Evolutionary conservation across 306 rosid genomes (phyloP), one percentile per base, ranked within the genome.

Genomic region (Mucuna pruriens): DNA sequence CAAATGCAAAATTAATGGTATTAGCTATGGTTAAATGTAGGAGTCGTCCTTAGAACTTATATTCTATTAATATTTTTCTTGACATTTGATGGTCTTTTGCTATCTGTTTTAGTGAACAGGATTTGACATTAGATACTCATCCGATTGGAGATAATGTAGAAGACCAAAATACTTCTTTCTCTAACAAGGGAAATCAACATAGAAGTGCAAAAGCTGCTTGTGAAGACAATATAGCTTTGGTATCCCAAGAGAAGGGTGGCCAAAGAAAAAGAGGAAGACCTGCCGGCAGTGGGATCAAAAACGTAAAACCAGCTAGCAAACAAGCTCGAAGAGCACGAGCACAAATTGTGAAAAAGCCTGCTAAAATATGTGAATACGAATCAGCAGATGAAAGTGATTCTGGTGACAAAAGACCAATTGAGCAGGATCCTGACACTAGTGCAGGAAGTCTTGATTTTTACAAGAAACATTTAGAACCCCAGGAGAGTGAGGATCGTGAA

Each of bases 251-350:
- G 86, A 82, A 76, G 66, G 86, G 74, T 75, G 58, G 83, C 63
- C 79, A 78, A 83, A 89, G 91, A 84, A 91, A 90, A 85, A 83
- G 92, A 82, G 94, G 96, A 87, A 90, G 97, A 85, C 90, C 97
- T 67, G 87, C 86, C 23, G 73, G 88, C 42, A 81, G 76, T 79
- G 82, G 83, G 58, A 38, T 10, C 16, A 88, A 81, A 63, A 90
- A 73, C 57, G 85, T 66, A 55, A 90, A 82, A 83, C 39, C 85
- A 26, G 72, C 71, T 29, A 25, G 62, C 75, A 85, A 83, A 64
- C 91, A 87, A 82, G 78, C 88, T 60, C 88, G 77, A 79, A 88
- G 90, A 86, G 57, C 78, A 66, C 88, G 86, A 13, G 70, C 83
- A 36, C 88, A 63, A n/a, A 70, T 48, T 40, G 74, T 74, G 40